Evolutionary conservation across 192 early-diverging fungal genomes (phyloP), one percentile per base, ranked within the genome.

Genomic region (Entomortierella parvispora): DNA sequence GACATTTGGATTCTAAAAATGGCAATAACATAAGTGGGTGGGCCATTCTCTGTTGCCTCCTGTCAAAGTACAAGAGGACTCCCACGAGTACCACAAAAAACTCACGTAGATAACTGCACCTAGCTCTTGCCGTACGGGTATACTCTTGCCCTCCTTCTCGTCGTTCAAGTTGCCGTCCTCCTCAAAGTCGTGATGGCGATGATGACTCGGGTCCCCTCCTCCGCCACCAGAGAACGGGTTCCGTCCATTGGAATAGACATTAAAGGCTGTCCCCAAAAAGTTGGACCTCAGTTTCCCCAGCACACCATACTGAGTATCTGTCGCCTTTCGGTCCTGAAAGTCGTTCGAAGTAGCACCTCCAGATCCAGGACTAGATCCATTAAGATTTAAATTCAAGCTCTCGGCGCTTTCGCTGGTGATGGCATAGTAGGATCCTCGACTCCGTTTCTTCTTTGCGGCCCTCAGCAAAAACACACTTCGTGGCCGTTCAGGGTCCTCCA

Each of bases 241-340:
- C 33, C 72, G 49, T 0, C 83, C 87, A 52, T 86, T 82, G 18
- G 88, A 90, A 71, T 92, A 91, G 9, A 97, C 87, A 17, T 84
- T 77, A 81, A 94, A 98, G 23, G 85, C 88, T 3, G 94, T 96
- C 11, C 95, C 96, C 40, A 95, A 55, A 26, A 95, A 93, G 68
- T 97, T 97, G 7, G 94, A 92, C 54, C 92, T 90, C 57, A 61
- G n/a, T 23, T 61, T 56, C 3, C 60, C 55, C 26, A 67, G 54
- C 18, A 62, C 59, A 14, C 65, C 65, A 65, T 77, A 84, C 12
- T 58, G 56, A 2, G 58, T 42, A 40, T 68, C 56, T 23, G 25
- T 78, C 11, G 54, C 70, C 8, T 67, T 64, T 47, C 33, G 46
- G 49, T 76, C 62, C 64, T 69, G 37, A 9, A 40, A 9, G 12